Percentiles rank a stretch among this genome's conserved stretches.
These are phyloP conservation scores for Paulownia fortunei DNA, from an alignment of 257 asterid species.

Conservation along the genomic window DNA sequence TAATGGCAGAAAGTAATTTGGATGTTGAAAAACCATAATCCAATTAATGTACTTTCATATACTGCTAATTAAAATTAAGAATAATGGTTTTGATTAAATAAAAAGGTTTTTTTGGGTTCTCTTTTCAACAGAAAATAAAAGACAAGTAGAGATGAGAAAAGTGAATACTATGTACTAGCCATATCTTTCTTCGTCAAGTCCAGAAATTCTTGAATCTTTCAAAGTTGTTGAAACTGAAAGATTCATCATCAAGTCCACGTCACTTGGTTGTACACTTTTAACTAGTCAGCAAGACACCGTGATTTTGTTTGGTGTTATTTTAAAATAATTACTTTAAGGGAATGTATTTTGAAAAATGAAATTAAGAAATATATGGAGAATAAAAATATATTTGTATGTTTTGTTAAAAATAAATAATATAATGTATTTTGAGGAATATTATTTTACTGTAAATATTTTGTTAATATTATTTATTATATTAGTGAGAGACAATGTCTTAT, in stretches of 20 bases:
- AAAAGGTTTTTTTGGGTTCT: background rate
- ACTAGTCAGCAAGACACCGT: background rate
- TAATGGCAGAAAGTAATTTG: background rate
- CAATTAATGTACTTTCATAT: background rate
- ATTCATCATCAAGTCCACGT: background rate
- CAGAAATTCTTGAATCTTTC: conserved; percentile 29
- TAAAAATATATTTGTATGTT: too few species aligned
- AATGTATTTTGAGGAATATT: too few species aligned
- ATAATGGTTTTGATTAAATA: background rate
- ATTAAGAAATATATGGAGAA: too few species aligned
- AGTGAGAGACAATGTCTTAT: too few species aligned
- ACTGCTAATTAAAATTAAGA: too few species aligned
- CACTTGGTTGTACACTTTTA: background rate
- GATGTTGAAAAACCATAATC: background rate
- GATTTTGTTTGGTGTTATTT: too few species aligned
- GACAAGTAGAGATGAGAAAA: conserved; percentile 22
- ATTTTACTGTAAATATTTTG: too few species aligned
- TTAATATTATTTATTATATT: too few species aligned
- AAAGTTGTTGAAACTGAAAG: background rate
- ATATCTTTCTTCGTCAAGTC: conserved; percentile 27
- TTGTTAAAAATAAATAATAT: too few species aligned
- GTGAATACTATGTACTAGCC: background rate
- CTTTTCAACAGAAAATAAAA: conserved; percentile 27
- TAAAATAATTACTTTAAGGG: too few species aligned
- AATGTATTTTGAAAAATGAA: too few species aligned